Conservation (phyloP, 2,329 filamentous ascomycete genomes). For the Ophiocordyceps camponoti-rufipedis region DNA sequence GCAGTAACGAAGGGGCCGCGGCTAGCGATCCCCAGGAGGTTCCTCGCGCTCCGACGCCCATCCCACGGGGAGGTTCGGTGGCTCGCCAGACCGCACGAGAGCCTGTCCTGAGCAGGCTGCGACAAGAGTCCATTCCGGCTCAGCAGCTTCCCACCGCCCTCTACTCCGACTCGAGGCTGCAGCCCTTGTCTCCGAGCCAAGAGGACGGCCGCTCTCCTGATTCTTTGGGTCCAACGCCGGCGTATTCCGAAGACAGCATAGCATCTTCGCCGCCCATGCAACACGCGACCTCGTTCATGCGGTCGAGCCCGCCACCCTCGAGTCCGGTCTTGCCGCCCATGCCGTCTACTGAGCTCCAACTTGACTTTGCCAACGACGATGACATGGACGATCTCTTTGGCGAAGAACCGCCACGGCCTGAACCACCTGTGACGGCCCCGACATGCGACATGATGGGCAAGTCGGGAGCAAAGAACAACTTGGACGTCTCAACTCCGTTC, state of each 20-base stretch:
- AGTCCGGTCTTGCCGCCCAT: slow-evolving; percentile 60
- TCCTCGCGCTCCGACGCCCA: slow-evolving; percentile 62
- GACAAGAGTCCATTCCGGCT: slow-evolving; percentile 41
- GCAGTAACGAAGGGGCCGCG: slow-evolving; percentile 18
- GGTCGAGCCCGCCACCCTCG: slow-evolving; percentile 49
- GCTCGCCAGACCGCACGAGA: slow-evolving; percentile 12
- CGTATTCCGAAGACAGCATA: slow-evolving; percentile 47
- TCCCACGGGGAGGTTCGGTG: slow-evolving; percentile 30
- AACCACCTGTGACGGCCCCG: slow-evolving; percentile 15
- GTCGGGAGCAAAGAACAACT: slow-evolving; percentile 16
- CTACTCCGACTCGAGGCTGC: slow-evolving; percentile 16
- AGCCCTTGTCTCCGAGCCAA: slow-evolving; percentile 23
- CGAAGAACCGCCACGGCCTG: slow-evolving; percentile 31
- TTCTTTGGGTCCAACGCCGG: slow-evolving; percentile 31
- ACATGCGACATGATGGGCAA: slow-evolving; percentile 5
- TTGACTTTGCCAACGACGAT: slow-evolving; percentile 61
- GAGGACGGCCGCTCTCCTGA: slow-evolving; percentile 37
- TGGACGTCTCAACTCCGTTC: slow-evolving; percentile 13
- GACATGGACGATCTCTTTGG: slow-evolving; percentile 49
- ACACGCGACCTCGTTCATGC: slow-evolving; percentile 34
- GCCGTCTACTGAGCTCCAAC: slow-evolving; percentile 31
- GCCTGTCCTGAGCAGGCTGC: slow-evolving; percentile 18
- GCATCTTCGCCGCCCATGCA: slow-evolving; percentile 78
- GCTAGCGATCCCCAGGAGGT: slow-evolving; percentile 46
- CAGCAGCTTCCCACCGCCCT: slow-evolving; percentile 31